Conservation (phyloP, 768 basidiomycete species). For the Phlegmacium glaucopus region DNA sequence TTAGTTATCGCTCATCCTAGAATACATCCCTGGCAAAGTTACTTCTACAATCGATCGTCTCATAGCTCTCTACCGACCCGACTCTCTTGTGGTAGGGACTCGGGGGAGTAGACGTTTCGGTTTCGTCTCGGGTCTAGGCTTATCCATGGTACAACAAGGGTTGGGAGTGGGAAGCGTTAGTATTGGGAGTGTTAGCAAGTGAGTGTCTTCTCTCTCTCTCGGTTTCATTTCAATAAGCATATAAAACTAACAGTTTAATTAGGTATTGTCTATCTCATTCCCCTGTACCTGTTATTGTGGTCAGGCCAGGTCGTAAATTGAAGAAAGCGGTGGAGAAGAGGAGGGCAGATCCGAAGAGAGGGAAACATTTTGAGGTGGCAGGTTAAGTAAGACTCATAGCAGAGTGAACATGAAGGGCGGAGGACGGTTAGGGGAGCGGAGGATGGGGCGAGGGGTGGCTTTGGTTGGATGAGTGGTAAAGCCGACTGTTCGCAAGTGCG, state of each 20-base stretch:
- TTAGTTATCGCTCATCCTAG: slow-evolving; percentile 80
- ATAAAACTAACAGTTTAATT: not conserved
- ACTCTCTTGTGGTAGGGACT: slow-evolving; percentile 91
- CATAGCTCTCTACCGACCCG: slow-evolving; percentile 88
- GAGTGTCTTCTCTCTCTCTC: slow-evolving; percentile 7
- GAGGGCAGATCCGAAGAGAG: slow-evolving; percentile 84
- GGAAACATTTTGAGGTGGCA: slow-evolving; percentile 63
- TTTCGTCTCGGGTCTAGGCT: slow-evolving; percentile 18
- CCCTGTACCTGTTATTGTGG: slow-evolving; percentile 95
- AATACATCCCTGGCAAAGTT: slow-evolving; percentile 90
- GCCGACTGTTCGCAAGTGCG: no score
- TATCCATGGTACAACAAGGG: no score
- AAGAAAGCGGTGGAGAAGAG: slow-evolving; percentile 83
- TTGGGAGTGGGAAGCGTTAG: slow-evolving; percentile 26
- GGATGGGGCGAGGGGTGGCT: no score
- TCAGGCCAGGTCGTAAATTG: slow-evolving; percentile 85
- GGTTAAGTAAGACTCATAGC: no score
- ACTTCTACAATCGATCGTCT: slow-evolving; percentile 89
- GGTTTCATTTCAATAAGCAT: not conserved
- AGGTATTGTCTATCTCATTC: slow-evolving; percentile 88
- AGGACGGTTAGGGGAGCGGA: no score
- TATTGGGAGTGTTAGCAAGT: slow-evolving; percentile 54
- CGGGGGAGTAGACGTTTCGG: slow-evolving; percentile 53
- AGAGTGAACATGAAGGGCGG: no score
- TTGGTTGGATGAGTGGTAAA: no score